Evolutionary conservation across 2,329 filamentous ascomycete genomes (phyloP).

Genomic region (Xylaria sp.): DNA sequence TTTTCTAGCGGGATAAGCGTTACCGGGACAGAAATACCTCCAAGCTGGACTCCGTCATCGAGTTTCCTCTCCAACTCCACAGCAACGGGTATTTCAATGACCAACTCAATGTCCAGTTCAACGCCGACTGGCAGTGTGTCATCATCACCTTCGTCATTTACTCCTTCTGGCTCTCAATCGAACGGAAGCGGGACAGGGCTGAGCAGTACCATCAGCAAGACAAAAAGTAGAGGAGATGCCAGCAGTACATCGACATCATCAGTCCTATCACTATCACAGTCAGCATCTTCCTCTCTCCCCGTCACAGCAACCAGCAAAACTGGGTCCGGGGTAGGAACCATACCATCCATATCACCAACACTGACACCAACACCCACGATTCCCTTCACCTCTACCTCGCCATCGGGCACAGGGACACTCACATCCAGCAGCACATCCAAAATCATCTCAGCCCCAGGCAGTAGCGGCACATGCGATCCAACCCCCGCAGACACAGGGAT

Average conservation of each 20-base stretch:
- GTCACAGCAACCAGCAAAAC: neutral
- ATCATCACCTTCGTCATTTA: neutral
- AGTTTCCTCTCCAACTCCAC: slow-evolving; percentile 13
- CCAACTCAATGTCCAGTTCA: neutral
- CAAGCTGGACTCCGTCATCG: slow-evolving; percentile 7
- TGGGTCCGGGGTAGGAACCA: neutral
- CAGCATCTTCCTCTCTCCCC: neutral
- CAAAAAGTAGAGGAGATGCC: neutral
- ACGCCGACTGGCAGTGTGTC: slow-evolving; percentile 1
- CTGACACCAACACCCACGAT: slow-evolving; percentile 1
- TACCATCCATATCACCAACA: neutral
- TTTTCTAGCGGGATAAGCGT: neutral
- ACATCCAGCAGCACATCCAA: slow-evolving; percentile 7
- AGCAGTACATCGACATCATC: slow-evolving; percentile 2
- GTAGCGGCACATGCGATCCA: slow-evolving; percentile 13
- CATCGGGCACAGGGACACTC: neutral
- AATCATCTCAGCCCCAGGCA: neutral
- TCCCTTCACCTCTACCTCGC: neutral
- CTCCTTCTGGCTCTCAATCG: neutral
- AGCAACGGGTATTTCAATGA: neutral
- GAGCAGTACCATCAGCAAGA: slow-evolving; percentile 16
- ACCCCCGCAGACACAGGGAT: slow-evolving; percentile 28
- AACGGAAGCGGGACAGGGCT: neutral
- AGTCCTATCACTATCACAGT: neutral
- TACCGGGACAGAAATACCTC: slow-evolving; percentile 1